Percentiles rank a stretch among this genome's conserved stretches.
Conservation (phyloP, 306 rosid species). For the Begonia masoniana region DNA sequence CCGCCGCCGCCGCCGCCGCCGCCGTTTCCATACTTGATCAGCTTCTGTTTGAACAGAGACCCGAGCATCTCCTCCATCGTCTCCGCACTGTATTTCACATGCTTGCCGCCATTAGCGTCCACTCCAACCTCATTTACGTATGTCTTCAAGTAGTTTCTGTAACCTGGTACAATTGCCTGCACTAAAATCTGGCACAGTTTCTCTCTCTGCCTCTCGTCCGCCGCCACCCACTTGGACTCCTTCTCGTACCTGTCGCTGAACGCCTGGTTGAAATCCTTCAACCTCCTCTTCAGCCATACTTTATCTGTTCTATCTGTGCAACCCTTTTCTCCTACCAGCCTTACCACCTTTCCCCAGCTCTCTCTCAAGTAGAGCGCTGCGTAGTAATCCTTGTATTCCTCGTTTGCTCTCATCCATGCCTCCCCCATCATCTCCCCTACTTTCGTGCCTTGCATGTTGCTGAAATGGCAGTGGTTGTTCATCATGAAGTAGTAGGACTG, state of each 20-base stretch:
- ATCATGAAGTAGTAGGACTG: slow-evolving; percentile 76
- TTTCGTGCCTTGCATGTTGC: slow-evolving; percentile 43
- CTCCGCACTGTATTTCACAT: slow-evolving; percentile 33
- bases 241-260: slow-evolving; percentile 49
- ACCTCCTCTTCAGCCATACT: slow-evolving; percentile 29
- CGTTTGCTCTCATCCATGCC: slow-evolving; percentile 67
- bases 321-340: slow-evolving; percentile 25
- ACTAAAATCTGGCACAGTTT: slow-evolving; percentile 43
- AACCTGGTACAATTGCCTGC: slow-evolving; percentile 55
- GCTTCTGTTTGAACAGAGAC: slow-evolving; percentile 42
- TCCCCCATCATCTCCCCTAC: slow-evolving; percentile 79
- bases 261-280: slow-evolving; percentile 41
- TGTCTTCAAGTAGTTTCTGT: slow-evolving; percentile 33
- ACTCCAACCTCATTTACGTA: slow-evolving; percentile 34
- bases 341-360: slow-evolving; percentile 56
- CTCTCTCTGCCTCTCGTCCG: slow-evolving; percentile 41
- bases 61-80: slow-evolving; percentile 45
- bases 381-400: slow-evolving; percentile 65
- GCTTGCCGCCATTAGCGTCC: slow-evolving; percentile 33
- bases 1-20: slow-evolving; percentile 20
- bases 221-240: slow-evolving; percentile 54
- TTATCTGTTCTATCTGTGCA: slow-evolving; percentile 10
- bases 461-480: slow-evolving; percentile 80
- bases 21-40: slow-evolving; percentile 11
- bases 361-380: slow-evolving; percentile 63